Percentiles rank a stretch among this genome's conserved stretches.
phyloP scores from a whole-genome alignment of 345 rosid genomes.

The Kandelia obovata region DNA sequence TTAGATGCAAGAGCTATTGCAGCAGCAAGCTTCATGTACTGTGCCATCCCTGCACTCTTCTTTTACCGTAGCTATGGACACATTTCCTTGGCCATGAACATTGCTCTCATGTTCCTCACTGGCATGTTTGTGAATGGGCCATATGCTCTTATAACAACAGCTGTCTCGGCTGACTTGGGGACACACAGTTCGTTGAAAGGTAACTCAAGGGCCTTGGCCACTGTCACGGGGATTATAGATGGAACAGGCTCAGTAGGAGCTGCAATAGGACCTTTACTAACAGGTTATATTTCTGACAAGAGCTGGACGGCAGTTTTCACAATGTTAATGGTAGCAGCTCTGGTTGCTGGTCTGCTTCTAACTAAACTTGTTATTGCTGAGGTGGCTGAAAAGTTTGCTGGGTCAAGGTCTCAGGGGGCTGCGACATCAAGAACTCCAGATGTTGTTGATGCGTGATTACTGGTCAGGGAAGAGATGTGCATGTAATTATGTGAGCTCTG shows the following conservation, averaged over 20 bases:
- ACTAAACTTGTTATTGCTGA: slow-evolving; percentile 80
- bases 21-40: slow-evolving; percentile 89
- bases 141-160: slow-evolving; percentile 91
- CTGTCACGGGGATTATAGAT: slow-evolving; percentile 94
- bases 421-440: slow-evolving; percentile 21
- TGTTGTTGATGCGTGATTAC: slow-evolving; percentile 24
- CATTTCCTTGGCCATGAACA: slow-evolving; percentile 56
- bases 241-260: slow-evolving; percentile 99
- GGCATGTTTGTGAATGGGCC: slow-evolving; percentile 97
- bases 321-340: slow-evolving; percentile 90
- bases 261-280: slow-evolving; percentile 84
- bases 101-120: slow-evolving; percentile 67
- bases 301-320: slow-evolving; percentile 91
- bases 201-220: slow-evolving; percentile 85
- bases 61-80: slow-evolving; percentile 82
- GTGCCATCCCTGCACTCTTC: slow-evolving; percentile 82
- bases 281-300: slow-evolving; percentile 78
- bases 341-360: slow-evolving; percentile 71
- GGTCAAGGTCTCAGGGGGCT: slow-evolving; percentile 35
- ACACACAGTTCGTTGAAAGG: slow-evolving; percentile 85
- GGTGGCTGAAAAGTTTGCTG: slow-evolving; percentile 58
- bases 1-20: slow-evolving; percentile 87
- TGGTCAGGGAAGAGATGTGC: background rate
- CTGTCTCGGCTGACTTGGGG: slow-evolving; percentile 92
- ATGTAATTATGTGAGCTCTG: background rate